Evolutionary conservation across 371 early-diverging fungal genomes (phyloP).

Genomic region (Zopfochytrium polystomum): DNA sequence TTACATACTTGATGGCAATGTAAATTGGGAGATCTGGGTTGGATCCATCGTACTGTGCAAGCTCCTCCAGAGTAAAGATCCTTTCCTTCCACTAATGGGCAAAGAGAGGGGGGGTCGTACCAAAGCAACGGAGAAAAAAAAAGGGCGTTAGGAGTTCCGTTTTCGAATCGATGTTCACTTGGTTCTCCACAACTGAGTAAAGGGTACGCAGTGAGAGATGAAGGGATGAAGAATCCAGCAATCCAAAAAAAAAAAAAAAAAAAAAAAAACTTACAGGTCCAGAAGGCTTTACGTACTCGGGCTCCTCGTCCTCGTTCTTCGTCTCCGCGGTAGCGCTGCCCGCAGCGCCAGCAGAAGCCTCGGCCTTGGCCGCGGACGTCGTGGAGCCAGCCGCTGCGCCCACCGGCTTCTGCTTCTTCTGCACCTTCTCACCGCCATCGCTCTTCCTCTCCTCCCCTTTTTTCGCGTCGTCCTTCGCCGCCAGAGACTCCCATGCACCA

Average conservation of each 20-base stretch:
- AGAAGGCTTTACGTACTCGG: too few relatives aligned
- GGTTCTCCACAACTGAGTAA: background rate
- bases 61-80: constrained; percentile 57
- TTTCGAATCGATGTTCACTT: background rate
- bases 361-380: too few relatives aligned
- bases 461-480: background rate
- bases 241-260: too few relatives aligned
- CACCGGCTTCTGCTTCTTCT: background rate
- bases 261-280: too few relatives aligned
- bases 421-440: constrained; percentile 6
- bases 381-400: too few relatives aligned
- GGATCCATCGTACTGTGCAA: constrained; percentile 67
- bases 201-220: background rate
- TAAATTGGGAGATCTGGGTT: constrained; percentile 69
- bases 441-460: too few relatives aligned
- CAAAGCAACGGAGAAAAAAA: background rate
- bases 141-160: background rate
- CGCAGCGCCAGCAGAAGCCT: too few relatives aligned
- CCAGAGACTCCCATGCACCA: background rate
- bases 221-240: background rate
- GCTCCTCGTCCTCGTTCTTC: background rate
- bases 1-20: constrained; percentile 67
- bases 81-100: constrained; percentile 16
- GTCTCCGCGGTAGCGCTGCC: too few relatives aligned
- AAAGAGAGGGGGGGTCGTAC: too few relatives aligned